Evolutionary conservation across 805 yeast species (phyloP).

Genomic region (Pichia eremophila): DNA sequence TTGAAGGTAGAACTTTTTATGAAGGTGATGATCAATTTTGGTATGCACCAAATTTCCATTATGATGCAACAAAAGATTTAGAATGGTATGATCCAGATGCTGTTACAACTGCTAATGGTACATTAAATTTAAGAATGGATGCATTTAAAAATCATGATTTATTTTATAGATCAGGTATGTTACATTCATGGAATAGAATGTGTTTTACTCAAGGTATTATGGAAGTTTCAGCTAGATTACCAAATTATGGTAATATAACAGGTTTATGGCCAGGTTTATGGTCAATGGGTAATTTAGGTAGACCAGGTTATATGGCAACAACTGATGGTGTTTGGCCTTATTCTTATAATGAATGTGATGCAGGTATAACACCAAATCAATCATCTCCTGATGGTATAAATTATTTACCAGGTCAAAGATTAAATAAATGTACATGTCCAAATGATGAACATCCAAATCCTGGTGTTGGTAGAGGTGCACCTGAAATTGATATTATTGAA

Average conservation of each 20-base stretch:
- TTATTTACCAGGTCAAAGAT: slow-evolving; percentile 74
- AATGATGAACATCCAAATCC: slow-evolving; percentile 82
- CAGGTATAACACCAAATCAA: slow-evolving; percentile 92
- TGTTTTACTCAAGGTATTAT: slow-evolving; percentile 80
- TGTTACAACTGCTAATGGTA: slow-evolving; percentile 64
- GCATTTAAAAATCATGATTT: slow-evolving; percentile 73
- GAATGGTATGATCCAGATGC: slow-evolving; percentile 98
- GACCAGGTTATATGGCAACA: slow-evolving; percentile 83
- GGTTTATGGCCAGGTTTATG: slow-evolving; percentile 97
- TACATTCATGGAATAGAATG: slow-evolving; percentile 85
- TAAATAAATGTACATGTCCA: slow-evolving; percentile 69
- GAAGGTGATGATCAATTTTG: slow-evolving; percentile 89
- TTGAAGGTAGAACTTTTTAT: slow-evolving; percentile 83
- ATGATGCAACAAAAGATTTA: slow-evolving; percentile 79
- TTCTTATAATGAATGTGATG: slow-evolving; percentile 77
- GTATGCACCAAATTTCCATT: slow-evolving; percentile 75
- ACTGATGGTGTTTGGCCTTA: slow-evolving; percentile 97
- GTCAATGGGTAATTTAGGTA: slow-evolving; percentile 87
- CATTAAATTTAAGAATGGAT: slow-evolving; percentile 61
- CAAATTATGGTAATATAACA: slow-evolving; percentile 65
- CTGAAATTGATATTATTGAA: slow-evolving; percentile 89
- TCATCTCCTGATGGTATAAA: slow-evolving; percentile 84
- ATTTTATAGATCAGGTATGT: slow-evolving; percentile 82
- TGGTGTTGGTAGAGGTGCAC: slow-evolving; percentile 90
- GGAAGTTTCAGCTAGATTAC: slow-evolving; percentile 69